These are phyloP conservation scores for Botryotinia convoluta DNA, from an alignment of 2,329 filamentous ascomycete genomes.

Conservation along the genomic window DNA sequence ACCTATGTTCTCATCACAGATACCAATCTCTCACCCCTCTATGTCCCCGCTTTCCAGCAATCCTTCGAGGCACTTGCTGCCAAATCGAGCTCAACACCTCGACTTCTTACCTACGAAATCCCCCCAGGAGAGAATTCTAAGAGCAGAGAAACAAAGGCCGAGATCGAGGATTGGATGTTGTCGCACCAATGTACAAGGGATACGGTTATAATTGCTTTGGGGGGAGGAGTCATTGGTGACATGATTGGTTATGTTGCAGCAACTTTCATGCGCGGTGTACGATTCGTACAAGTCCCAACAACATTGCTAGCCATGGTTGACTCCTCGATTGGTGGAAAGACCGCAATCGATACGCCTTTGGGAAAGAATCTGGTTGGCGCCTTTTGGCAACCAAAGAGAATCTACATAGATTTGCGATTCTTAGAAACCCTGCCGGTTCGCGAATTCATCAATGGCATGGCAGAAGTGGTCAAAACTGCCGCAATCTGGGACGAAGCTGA, in stretches of 20 bases:
- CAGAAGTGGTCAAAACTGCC: conserved; percentile 95
- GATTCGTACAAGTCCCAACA: conserved; percentile 94
- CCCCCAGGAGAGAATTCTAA: conserved; percentile 93
- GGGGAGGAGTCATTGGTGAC: conserved; percentile 95
- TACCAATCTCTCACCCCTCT: conserved; percentile 80
- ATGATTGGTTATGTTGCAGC: conserved; percentile 97
- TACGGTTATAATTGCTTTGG: conserved; percentile 90
- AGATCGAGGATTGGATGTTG: conserved; percentile 97
- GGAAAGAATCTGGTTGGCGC: conserved; percentile 95
- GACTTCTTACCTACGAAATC: conserved; percentile 82
- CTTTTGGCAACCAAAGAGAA: conserved; percentile 92
- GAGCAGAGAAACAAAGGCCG: conserved; percentile 86
- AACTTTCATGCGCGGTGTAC: conserved; percentile 97
- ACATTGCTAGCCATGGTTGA: conserved; percentile 96
- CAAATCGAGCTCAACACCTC: conserved; percentile 47
- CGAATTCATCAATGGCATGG: conserved; percentile 98
- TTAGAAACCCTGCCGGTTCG: conserved; percentile 84
- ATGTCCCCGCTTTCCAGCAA: conserved; percentile 73
- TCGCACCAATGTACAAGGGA: conserved; percentile 89
- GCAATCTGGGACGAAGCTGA: conserved; percentile 92
- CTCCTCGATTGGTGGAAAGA: conserved; percentile 97
- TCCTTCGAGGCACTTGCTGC: conserved; percentile 54
- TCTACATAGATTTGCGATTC: conserved; percentile 93
- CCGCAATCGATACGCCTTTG: conserved; percentile 91
- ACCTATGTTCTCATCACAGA: conserved; percentile 97